Base-by-base conservation (phyloP, 306 rosid genomes). In the Astragalus membranaceus region DNA sequence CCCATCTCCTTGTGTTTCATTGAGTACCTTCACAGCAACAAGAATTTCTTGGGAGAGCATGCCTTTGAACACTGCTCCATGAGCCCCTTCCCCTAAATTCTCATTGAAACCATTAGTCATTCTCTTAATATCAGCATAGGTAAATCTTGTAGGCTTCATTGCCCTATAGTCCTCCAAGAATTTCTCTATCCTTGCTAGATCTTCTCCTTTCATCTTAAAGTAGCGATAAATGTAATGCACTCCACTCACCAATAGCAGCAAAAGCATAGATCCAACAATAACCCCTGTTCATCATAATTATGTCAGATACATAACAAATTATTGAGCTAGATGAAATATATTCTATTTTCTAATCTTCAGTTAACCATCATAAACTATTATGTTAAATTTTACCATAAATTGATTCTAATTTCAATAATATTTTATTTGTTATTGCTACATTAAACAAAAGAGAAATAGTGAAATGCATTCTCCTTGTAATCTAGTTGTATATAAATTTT, bases 111-210 rank as follows among this genome's bases (percentile, higher is more conserved):
- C 54, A 26, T 60, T 43, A 20, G 88, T 80, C 10, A 84, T 78
- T 68, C 77, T 74, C 75, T 77, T 75, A 9, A 84, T 12, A 50
- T 77, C 87, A 5, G 41, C 73, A 26, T 77, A 80, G 7, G 80
- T 76, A 58, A 69, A 77, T 54, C 88, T 75, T 0, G 83, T 36
- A 1, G 85, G 83, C 16, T 75, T 80, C 26, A 66, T 51, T 54
- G 76, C 79, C 10, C 56, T 47, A 8, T 77, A 77, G 14, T 81
- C 79, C 59, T 81, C 73, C 68, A 81, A 56, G 39, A 81, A 84
- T 2, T 35, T 70, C 41, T 80, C 77, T 0, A 80, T 65, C 52
- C 77, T 78, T 0, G 26, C 50, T 13, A 78, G 69, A 7, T 80
- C 79, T 20, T 78, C 81, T 55, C 42, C 75, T 47, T 66, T 69